These are phyloP conservation scores for Apiospora sp. DNA, from an alignment of 2,329 filamentous ascomycete species.

Conservation along the genomic window DNA sequence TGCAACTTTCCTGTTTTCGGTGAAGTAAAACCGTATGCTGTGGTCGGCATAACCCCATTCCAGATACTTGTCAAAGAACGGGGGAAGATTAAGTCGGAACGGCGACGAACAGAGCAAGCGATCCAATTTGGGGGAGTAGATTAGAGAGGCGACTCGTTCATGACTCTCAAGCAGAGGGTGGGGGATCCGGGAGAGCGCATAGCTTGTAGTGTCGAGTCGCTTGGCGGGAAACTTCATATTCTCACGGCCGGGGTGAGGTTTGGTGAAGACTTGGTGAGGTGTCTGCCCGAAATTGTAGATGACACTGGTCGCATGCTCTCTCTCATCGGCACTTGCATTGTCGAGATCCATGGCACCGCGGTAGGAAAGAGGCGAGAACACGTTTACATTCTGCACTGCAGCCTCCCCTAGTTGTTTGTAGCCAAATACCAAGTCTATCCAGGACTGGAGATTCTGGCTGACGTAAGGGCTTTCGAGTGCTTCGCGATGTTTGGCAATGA, in stretches of 20 bases:
- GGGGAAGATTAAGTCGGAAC: conserved; percentile 86
- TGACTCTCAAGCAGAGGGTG: conserved; percentile 79
- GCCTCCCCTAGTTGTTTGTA: conserved; percentile 93
- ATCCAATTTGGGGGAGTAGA: conserved; percentile 81
- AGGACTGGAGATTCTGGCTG: conserved; percentile 86
- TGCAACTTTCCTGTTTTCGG: conserved; percentile 80
- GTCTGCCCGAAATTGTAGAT: conserved; percentile 99
- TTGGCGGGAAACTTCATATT: conserved; percentile 68
- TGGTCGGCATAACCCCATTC: conserved; percentile 97
- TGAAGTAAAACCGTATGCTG: conserved; percentile 88
- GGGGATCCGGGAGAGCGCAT: conserved; percentile 78
- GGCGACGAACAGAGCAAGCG: conserved; percentile 84
- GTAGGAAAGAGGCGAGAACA: conserved; percentile 96
- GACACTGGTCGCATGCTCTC: conserved; percentile 88
- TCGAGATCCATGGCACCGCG: conserved; percentile 93
- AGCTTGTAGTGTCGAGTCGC: conserved; percentile 79
- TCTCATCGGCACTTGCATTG: conserved; percentile 83
- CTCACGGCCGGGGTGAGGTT: conserved; percentile 80
- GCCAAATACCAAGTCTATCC: conserved; percentile 97
- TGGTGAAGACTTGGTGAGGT: conserved; percentile 90
- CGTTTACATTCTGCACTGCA: conserved; percentile 89
- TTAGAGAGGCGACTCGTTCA: conserved; percentile 81
- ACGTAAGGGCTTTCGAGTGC: conserved; percentile 94
- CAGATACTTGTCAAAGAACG: conserved; percentile 86
- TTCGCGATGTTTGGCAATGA: conserved; percentile 94